A percentile compares a stretch with the other conserved stretches of the same genome.
Conservation (phyloP, 108 stramenopile genomes). For the Stephanodiscus minutulus region DNA sequence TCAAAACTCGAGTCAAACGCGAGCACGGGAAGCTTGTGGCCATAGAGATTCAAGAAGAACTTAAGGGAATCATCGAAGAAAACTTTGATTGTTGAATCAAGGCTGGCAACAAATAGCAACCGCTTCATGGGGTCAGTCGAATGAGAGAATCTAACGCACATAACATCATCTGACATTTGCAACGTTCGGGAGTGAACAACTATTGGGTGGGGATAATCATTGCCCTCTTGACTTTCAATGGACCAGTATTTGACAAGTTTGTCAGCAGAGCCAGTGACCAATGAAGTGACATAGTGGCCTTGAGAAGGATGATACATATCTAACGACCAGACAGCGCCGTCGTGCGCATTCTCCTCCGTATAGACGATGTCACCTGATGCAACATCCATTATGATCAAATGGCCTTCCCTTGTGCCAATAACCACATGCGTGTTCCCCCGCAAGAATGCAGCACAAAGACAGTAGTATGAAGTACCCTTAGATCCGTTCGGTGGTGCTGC, state of each 20-base stretch:
- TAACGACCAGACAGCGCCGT: slow-evolving; percentile 86
- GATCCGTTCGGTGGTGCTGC: slow-evolving; percentile 31
- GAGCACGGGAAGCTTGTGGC: slow-evolving; percentile 96
- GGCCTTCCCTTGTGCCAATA: slow-evolving; percentile 87
- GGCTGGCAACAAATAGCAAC: slow-evolving; percentile 81
- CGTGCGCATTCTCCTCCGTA: slow-evolving; percentile 79
- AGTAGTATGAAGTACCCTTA: slow-evolving; percentile 64
- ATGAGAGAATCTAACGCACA: slow-evolving; percentile 89
- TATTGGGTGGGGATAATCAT: slow-evolving; percentile 59
- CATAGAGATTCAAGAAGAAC: slow-evolving; percentile 96
- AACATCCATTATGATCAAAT: slow-evolving; percentile 78
- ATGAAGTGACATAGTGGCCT: slow-evolving; percentile 50
- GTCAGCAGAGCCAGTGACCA: slow-evolving; percentile 93
- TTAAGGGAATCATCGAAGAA: slow-evolving; percentile 98
- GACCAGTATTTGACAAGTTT: slow-evolving; percentile 97
- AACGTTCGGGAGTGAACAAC: slow-evolving; percentile 91
- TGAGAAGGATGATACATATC: slow-evolving; percentile 68
- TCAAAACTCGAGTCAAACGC: slow-evolving; percentile 95
- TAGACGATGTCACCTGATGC: slow-evolving; percentile 83
- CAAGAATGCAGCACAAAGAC: slow-evolving; percentile 90
- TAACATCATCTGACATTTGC: slow-evolving; percentile 94
- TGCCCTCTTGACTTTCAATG: slow-evolving; percentile 69
- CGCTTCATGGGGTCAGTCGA: slow-evolving; percentile 70
- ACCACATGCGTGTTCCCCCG: slow-evolving; percentile 89
- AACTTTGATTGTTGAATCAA: slow-evolving; percentile 97